Evolutionary conservation across 495 filamentous ascomycete genomes (phyloP).

Genomic region (Aspergillus olivimuriae): DNA sequence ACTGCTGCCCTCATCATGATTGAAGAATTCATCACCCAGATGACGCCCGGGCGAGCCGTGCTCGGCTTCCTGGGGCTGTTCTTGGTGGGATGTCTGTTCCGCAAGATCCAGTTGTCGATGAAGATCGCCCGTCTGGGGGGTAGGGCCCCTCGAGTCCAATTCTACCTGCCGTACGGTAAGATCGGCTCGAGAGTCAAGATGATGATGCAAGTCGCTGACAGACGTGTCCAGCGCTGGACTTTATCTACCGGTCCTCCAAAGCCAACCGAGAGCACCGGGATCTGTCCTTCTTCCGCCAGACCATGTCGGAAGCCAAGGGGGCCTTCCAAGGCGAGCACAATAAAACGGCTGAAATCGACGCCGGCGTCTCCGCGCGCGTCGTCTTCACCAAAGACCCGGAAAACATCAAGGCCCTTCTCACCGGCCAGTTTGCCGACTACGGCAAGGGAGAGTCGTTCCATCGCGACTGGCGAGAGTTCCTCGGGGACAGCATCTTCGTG

Average conservation of each 20-base stretch:
- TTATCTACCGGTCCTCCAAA: conserved; percentile 47
- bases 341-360: conserved; percentile 54
- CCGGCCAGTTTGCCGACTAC: conserved; percentile 62
- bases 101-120: conserved; percentile 25
- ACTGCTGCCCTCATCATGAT: no score
- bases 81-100: conserved; percentile 18
- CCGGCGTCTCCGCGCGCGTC: conserved; percentile 48
- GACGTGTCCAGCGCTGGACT: conserved; percentile 53
- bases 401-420: conserved; percentile 72
- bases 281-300: conserved; percentile 51
- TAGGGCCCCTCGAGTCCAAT: conserved; percentile 27
- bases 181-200: background rate
- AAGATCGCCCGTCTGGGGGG: conserved; percentile 31
- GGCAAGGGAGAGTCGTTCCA: conserved; percentile 70
- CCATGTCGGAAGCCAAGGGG: conserved; percentile 38
- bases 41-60: conserved; percentile 20
- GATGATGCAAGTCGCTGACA: conserved; percentile 3
- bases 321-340: conserved; percentile 15
- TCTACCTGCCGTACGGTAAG: conserved; percentile 32
- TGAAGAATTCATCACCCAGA: conserved; percentile 23
- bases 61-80: conserved; percentile 23
- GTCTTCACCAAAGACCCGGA: conserved; percentile 61
- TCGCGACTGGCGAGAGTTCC: conserved; percentile 61
- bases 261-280: conserved; percentile 46
- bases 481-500: conserved; percentile 75